Evolutionary conservation across 1,139 yeast species (phyloP), one percentile per base, ranked within the genome.

Genomic region (Scheffersomyces quercinus): DNA sequence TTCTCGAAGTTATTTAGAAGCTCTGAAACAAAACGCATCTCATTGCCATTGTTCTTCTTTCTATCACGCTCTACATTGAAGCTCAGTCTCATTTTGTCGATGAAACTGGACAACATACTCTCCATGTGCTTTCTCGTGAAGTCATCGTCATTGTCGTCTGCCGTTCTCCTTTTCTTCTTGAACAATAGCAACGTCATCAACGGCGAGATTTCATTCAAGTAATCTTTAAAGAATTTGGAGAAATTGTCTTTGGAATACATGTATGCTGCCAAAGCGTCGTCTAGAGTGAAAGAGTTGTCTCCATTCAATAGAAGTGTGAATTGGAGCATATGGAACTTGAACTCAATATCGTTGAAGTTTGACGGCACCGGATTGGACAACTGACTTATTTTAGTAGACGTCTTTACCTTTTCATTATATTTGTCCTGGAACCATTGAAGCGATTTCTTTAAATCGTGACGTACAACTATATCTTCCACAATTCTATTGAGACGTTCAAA

Each of bases 271-370:
- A 67, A 60, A 0, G 73, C 67, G 44, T 54, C 56, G 35, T 67
- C 66, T 14, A 60, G 38, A 4, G 53, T 45, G 38, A 53, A 53
- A 2, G 49, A 30, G 0, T 50, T 41, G 4, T 47, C 45, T 1
- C 68, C 68, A 40, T 67, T 67, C 41, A 79, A 68, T 3, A 77
- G 56, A 35, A 77, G 60, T 3, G 67, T 62, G 52, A 77, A 85
- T 54, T 84, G 83, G 20, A 83, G 67, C 57, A 79, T 74, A 62
- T 85, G 90, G 47, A 86, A 69, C 52, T 77, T 75, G 65, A 85
- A 84, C 60, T 83, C 88, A 34, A 85, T 49, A n/a, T 45, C 50
- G 15, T 46, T 38, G 35, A 47, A 48, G 36, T 34, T 42, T 15
- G 43, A 44, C 30, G 40, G 33, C 10, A 40, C 42, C 4, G 44